Percentiles rank a stretch among this genome's conserved stretches.
phyloP scores from a whole-genome alignment of 257 asterid species.

The Orobanche coerulescens region DNA sequence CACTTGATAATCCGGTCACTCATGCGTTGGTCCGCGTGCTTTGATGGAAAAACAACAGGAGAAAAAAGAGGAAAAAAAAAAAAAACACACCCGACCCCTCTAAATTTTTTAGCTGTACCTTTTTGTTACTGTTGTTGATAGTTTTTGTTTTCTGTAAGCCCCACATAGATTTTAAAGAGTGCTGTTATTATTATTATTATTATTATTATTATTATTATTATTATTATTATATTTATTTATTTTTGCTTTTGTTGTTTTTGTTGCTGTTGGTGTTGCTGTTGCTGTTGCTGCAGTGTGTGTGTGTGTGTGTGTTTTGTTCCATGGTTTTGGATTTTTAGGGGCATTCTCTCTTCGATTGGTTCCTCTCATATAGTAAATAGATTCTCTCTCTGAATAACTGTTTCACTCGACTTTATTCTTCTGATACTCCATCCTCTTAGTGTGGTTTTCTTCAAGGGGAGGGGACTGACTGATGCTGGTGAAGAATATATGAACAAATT shows the following conservation, averaged over 20 bases:
- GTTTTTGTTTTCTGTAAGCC: constrained; percentile 53
- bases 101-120: background rate
- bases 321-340: constrained; percentile 59
- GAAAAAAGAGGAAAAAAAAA: too few species aligned
- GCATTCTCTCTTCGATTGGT: constrained; percentile 59
- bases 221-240: too few species aligned
- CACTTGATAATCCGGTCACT: constrained; percentile 57
- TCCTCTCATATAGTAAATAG: constrained; percentile 41
- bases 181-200: too few species aligned
- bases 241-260: too few species aligned
- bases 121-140: constrained; percentile 42
- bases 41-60: constrained; percentile 34
- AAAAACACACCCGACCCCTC: constrained; percentile 42
- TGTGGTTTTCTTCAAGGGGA: constrained; percentile 21
- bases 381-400: constrained; percentile 45
- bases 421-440: constrained; percentile 17
- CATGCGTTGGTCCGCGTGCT: constrained; percentile 87
- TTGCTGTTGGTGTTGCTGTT: too few species aligned
- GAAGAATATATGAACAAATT: constrained; percentile 2
- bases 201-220: too few species aligned
- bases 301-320: too few species aligned
- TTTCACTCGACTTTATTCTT: constrained; percentile 29
- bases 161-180: constrained; percentile 62
- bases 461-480: constrained; percentile 8
- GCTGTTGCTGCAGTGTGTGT: constrained; percentile 53